Evolutionary conservation across 1,284 basidiomycete species (phyloP), one percentile per base, ranked within the genome.

Genomic region (Trichosporon inkin): DNA sequence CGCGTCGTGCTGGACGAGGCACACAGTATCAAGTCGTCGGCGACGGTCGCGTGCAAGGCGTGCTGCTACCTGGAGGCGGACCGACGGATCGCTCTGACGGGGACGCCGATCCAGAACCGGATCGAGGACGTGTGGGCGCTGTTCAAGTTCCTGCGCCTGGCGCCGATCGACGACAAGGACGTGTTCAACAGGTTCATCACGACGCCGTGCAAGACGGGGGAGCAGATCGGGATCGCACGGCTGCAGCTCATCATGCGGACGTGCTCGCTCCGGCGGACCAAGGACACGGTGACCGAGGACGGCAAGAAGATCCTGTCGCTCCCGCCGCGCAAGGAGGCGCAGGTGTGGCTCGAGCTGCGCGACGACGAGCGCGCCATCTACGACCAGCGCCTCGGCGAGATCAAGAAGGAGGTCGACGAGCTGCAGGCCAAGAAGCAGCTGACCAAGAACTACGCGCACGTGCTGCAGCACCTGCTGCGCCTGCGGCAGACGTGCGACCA

Each of bases 41-140:
- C 85, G 32, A 99, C 96, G 0, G 91, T 97, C 57, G 94, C 89
- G 55, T 92, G 92, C 67, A 87, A 90, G 63, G 95, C 96, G 3
- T 93, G 88, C 10, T 99, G 96, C 79, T 93, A 96, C 72, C 84
- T 99, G 49, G 85, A 90, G 74, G 92, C 95, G 2, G 90, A 97
- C 72, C 87, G 96, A 56, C 86, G 96, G 19, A 81, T 98, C 47
- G 96, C 92, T 72, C 82, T 99, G 39, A 97, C 95, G 10, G 96
- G 96, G 62, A 99, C 96, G 7, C 96, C 96, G 0, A 92, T 99
- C 44, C 96, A 99, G 80, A 99, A 99, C 82, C 94, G 94, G 74
- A 85, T 99, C 60, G 95, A 99, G 78, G 96, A 99, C 72, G 88
- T 99, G 52, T 99, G 88, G 78, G 93, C 96, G 1, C 82, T 99